phyloP scores from a whole-genome alignment of 192 early-diverging fungal species.

The Chytriomyces confervae region DNA sequence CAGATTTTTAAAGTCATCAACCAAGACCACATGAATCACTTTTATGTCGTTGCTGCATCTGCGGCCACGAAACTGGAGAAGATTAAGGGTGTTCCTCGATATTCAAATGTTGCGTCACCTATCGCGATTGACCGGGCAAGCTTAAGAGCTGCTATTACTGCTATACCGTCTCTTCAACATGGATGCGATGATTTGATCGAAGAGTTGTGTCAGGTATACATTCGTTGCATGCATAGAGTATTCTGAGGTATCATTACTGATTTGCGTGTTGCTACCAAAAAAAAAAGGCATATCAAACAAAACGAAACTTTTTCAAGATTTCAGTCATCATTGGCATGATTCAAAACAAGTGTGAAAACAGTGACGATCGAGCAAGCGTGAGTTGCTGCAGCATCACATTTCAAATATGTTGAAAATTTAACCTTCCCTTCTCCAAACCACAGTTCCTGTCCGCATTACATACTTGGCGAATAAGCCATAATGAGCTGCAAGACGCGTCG shows the following conservation, averaged over 20 bases:
- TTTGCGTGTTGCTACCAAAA: not conserved
- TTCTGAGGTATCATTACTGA: not conserved
- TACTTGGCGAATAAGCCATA: not conserved
- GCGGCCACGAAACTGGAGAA: not conserved
- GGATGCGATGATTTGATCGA: not conserved
- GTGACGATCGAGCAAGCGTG: not conserved
- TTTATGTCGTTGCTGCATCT: constrained; percentile 1
- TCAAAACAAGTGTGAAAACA: constrained; percentile 1
- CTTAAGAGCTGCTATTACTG: not conserved
- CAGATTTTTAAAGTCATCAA: not conserved
- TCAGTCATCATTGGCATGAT: constrained; percentile 1
- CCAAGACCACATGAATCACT: not conserved
- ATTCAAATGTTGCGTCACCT: not conserved
- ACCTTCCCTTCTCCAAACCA: not conserved
- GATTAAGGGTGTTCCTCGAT: not conserved
- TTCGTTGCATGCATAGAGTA: not conserved
- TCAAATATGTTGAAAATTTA: not conserved
- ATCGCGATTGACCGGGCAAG: not conserved
- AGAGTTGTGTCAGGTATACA: not conserved
- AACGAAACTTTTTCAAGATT: not conserved
- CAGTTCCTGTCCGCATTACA: not conserved
- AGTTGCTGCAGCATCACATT: not conserved
- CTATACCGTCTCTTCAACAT: not conserved
- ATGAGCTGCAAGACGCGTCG: not conserved
- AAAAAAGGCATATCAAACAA: not conserved